Percentiles rank a stretch among this genome's conserved stretches.
Conservation (phyloP, 768 basidiomycete genomes). For the Auriscalpium vulgare region DNA sequence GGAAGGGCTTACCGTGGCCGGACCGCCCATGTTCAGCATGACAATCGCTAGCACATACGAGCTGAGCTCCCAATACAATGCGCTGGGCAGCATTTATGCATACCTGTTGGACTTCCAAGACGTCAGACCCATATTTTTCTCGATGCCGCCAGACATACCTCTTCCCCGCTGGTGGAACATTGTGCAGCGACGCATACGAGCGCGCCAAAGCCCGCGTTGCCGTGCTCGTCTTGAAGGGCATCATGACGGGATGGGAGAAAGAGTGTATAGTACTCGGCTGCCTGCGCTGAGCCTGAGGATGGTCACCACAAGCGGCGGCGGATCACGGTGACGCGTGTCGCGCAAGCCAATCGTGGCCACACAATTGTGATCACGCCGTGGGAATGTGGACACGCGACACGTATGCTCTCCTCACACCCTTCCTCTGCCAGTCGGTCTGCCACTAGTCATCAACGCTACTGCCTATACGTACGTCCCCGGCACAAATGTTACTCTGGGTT, state of each 20-base stretch:
- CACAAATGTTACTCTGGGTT: too few species aligned
- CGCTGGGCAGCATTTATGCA: background rate
- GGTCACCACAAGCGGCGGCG: background rate
- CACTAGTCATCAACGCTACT: too few species aligned
- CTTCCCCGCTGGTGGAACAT: background rate
- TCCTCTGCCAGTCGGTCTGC: too few species aligned
- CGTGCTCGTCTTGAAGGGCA: background rate
- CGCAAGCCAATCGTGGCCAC: conserved; percentile 13
- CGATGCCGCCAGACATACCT: conserved; percentile 6
- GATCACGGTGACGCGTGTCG: background rate
- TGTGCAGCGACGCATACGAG: conserved; percentile 11
- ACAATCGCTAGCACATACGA: conserved; percentile 56
- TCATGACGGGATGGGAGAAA: background rate
- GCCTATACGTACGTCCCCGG: too few species aligned
- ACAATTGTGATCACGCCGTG: conserved; percentile 7
- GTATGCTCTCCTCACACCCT: background rate
- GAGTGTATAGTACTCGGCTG: background rate
- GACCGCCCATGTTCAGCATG: conserved; percentile 99
- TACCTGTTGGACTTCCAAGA: conserved; percentile 14
- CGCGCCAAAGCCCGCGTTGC: conserved; percentile 5
- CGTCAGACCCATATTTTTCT: background rate
- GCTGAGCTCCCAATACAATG: background rate
- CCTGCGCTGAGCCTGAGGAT: background rate
- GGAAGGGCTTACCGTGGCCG: conserved; percentile 61
- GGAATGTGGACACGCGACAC: conserved; percentile 12